A percentile compares a stretch with the other conserved stretches of the same genome.
These are phyloP conservation scores for Colletotrichum sp. DNA, from an alignment of 2,329 filamentous ascomycete species.

Conservation along the genomic window DNA sequence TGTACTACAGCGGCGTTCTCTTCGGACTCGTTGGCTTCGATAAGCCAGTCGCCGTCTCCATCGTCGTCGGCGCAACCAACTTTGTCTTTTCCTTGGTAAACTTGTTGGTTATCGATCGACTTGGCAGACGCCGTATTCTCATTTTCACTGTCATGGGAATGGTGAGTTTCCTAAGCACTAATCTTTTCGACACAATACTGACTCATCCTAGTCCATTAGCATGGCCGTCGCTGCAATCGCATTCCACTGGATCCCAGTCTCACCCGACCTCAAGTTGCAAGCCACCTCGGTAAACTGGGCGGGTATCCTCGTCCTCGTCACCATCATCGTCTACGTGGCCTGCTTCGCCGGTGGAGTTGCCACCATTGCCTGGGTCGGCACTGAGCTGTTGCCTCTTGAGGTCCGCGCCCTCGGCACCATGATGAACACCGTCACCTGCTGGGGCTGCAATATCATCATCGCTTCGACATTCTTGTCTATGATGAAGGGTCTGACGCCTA, in stretches of 20 bases:
- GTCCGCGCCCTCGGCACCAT: conserved; percentile 53
- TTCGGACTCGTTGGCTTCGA: conserved; percentile 56
- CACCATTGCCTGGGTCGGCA: conserved; percentile 52
- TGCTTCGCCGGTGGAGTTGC: conserved; percentile 52
- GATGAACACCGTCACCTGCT: conserved; percentile 52
- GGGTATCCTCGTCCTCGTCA: conserved; percentile 42
- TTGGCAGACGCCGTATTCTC: conserved; percentile 50
- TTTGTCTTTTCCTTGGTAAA: conserved; percentile 57
- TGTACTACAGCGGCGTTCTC: conserved; percentile 26
- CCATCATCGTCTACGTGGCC: conserved; percentile 51
- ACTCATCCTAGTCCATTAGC: conserved; percentile 41
- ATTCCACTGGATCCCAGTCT: conserved; percentile 51
- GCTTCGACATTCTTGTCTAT: conserved; percentile 53
- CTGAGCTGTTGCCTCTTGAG: conserved; percentile 52
- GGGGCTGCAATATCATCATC: conserved; percentile 55
- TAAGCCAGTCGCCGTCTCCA: conserved; percentile 52
- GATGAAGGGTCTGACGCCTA: conserved; percentile 54
- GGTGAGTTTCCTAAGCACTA: conserved; percentile 24
- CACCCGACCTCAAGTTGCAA: conserved; percentile 43
- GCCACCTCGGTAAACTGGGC: conserved; percentile 34
- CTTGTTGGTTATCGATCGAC: conserved; percentile 48
- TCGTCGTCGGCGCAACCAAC: conserved; percentile 50
- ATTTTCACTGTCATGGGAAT: conserved; percentile 48
- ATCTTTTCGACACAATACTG: background rate
- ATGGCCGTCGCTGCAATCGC: conserved; percentile 47